A percentile compares a stretch with the other conserved stretches of the same genome.
phyloP scores from a whole-genome alignment of 139 green algal genomes.

The Asterochloris erici region DNA sequence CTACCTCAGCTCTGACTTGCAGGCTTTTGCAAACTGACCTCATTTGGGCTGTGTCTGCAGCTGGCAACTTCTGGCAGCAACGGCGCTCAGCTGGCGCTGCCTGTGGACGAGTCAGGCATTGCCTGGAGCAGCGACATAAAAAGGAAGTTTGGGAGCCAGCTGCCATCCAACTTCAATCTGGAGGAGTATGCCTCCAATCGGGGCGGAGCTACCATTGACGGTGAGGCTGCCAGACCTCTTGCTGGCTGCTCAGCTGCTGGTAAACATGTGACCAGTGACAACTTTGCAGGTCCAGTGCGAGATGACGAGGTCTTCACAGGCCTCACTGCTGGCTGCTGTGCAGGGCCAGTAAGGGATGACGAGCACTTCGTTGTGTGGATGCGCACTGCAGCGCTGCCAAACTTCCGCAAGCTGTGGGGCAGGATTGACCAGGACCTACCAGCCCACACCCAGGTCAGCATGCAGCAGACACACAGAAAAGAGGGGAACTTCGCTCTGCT shows the following conservation, averaged over 20 bases:
- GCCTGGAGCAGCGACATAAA: slow-evolving; percentile 65
- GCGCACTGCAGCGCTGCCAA: slow-evolving; percentile 63
- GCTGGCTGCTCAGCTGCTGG: too few species aligned
- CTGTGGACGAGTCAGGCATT: slow-evolving; percentile 58
- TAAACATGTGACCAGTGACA: too few species aligned
- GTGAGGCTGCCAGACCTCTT: slow-evolving; percentile 27
- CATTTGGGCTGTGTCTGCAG: too few species aligned
- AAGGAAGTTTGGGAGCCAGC: slow-evolving; percentile 56
- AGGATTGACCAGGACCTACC: slow-evolving; percentile 49
- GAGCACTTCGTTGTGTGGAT: slow-evolving; percentile 98
- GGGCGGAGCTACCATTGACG: slow-evolving; percentile 52
- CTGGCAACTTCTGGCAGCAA: slow-evolving; percentile 2
- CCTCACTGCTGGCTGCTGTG: background rate
- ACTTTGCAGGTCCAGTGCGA: too few species aligned
- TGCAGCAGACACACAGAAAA: background rate
- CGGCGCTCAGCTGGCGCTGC: background rate
- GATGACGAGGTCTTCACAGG: slow-evolving; percentile 3
- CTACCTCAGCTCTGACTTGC: too few species aligned
- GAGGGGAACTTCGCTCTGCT: too few species aligned
- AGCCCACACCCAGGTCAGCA: slow-evolving; percentile 24
- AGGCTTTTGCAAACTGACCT: too few species aligned
- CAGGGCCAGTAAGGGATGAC: slow-evolving; percentile 29
- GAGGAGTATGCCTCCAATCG: slow-evolving; percentile 31
- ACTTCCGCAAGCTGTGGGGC: slow-evolving; percentile 75
- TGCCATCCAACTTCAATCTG: slow-evolving; percentile 73